Base-by-base conservation (phyloP, 805 yeast genomes). In the Zygoascus biomembranicola region DNA sequence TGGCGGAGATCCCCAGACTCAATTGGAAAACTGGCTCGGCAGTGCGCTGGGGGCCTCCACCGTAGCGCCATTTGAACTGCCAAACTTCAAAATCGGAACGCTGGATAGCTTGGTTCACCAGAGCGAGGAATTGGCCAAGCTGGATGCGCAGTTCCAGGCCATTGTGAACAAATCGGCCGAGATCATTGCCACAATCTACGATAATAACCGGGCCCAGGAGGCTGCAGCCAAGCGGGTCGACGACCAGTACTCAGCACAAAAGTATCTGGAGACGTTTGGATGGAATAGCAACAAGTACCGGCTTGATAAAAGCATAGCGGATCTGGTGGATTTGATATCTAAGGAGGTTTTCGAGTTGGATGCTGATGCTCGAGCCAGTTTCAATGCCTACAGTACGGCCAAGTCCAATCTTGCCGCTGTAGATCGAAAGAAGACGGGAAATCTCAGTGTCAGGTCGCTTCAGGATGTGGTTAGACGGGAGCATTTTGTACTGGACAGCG, bases 371-470 rank as follows among this genome's bases (percentile, higher is more conserved):
- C 80, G 87, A 66, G 71, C 78, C n/a, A 74, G 86, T n/a, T 85
- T 78, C 66, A 80, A 85, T 57, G 77, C 74, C 60, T 94, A 89
- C 72, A 86, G 81, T 63, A 79, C 81, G 48, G 96, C 97, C 49
- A 87, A 84, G 71, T 81, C 95, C 45, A 87, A 84, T 66, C 76
- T 90, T 56, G 77, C 83, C 49, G 90, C 96, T 11, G 92, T 95
- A 9, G 96, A 92, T 69, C 81, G 97, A 65, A 90, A 90, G 72
- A 86, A 85, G 69, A 85, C 87, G 41, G 99, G 99, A 55, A 97
- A 94, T 68, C 77, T 94, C 59, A 84, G 96, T 2, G 90, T 92
- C 53, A 84, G 87, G 68, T 87, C 97, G 2, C 75, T 94, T 57
- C 97, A 92, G 66, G 94, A 88, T 64, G 78, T 92, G 53, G 97